These are phyloP conservation scores for Paraconiothyrium brasiliense DNA, from an alignment of 2,329 filamentous ascomycete genomes.

Conservation along the genomic window DNA sequence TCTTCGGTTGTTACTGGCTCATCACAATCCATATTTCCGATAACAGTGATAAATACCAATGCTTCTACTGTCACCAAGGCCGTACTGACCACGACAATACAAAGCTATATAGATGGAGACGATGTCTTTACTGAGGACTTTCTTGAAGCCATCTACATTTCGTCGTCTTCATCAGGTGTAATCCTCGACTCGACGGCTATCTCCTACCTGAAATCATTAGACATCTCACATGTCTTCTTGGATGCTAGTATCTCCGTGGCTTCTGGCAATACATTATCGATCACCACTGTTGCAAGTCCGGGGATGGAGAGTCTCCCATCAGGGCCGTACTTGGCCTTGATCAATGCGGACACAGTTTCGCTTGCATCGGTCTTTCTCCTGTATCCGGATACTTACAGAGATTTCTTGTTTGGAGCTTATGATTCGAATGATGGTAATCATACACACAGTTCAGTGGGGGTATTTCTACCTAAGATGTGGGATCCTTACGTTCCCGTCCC, in stretches of 20 bases:
- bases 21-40: slow-evolving; percentile 22
- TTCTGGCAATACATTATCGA: slow-evolving; percentile 3
- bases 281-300: not conserved
- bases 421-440: slow-evolving; percentile 33
- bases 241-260: slow-evolving; percentile 22
- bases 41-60: slow-evolving; percentile 45
- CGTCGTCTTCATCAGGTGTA: slow-evolving; percentile 26
- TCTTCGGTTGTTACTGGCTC: not conserved
- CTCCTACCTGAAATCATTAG: slow-evolving; percentile 28
- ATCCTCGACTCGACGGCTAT: slow-evolving; percentile 30
- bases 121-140: slow-evolving; percentile 52
- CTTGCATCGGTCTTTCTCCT: slow-evolving; percentile 41
- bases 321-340: slow-evolving; percentile 40
- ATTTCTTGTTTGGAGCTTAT: slow-evolving; percentile 44
- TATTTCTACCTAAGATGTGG: slow-evolving; percentile 38
- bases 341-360: slow-evolving; percentile 23
- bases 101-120: slow-evolving; percentile 44
- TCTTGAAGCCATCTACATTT: slow-evolving; percentile 44
- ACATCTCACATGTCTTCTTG: slow-evolving; percentile 29
- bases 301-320: slow-evolving; percentile 24
- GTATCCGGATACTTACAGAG: slow-evolving; percentile 41
- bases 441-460: slow-evolving; percentile 34
- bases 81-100: slow-evolving; percentile 39
- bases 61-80: slow-evolving; percentile 38
- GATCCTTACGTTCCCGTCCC: slow-evolving; percentile 41